These are phyloP conservation scores for Daldinia vernicosa DNA, from an alignment of 495 filamentous ascomycete species.

Conservation along the genomic window DNA sequence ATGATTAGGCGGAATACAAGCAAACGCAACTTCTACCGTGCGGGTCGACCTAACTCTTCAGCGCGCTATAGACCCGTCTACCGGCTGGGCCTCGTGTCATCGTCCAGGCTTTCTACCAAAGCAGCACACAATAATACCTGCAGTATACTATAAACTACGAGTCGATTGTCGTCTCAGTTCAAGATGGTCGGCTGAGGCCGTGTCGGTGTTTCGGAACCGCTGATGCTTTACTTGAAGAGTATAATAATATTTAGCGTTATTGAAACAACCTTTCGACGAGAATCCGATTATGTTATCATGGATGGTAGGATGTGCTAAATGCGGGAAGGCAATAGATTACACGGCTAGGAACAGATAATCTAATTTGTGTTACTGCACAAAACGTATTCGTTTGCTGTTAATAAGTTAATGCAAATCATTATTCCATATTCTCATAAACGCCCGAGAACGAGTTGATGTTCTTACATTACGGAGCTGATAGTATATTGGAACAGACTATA, in stretches of 20 bases:
- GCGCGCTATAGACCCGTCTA: background rate
- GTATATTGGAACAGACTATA: background rate
- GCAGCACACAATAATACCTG: background rate
- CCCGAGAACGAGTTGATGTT: background rate
- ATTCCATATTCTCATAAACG: background rate
- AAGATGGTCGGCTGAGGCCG: no score
- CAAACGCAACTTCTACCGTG: background rate
- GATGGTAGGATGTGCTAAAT: no score
- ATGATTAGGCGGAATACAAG: no score
- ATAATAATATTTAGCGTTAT: no score
- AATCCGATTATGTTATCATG: no score
- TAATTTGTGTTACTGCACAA: background rate
- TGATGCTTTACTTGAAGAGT: no score
- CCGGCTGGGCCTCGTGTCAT: background rate
- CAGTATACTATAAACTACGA: background rate
- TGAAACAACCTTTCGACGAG: no score
- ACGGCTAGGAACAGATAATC: no score
- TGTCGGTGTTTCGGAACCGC: no score
- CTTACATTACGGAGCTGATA: background rate
- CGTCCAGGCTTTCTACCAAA: background rate
- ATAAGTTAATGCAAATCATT: background rate
- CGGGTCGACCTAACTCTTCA: background rate
- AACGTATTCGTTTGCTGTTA: background rate
- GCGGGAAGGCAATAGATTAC: no score
- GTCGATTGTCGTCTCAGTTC: no score